Evolutionary conservation across 257 asterid genomes (phyloP), one percentile per base, ranked within the genome.

Genomic region (Linaria vulgaris): DNA sequence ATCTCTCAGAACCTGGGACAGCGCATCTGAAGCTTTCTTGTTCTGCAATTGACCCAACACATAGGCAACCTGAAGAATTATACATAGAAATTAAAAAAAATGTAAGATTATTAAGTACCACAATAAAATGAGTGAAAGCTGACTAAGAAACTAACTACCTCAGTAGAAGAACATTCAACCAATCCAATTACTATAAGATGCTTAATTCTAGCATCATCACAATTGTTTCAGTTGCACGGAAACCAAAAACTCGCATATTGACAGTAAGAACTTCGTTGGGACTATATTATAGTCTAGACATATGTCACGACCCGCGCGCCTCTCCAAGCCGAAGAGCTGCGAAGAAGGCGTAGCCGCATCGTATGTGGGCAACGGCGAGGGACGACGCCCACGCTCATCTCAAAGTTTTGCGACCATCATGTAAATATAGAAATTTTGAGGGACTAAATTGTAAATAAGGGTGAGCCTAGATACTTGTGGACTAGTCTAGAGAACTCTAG

Each of bases 1-100:
- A 71, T 88, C 92, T 72, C 69, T 80, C 49, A 92, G 94, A 58
- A 85, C 82, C 72, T 64, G 64, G 55, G 83, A 85, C 37, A 89
- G 83, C 51, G 96, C 99, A 69, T 87, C 94, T 12, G 95, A 80
- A 61, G 99, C 91, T 66, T 76, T 85, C 76, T 83, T 92, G 80
- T 82, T 85, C 80, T 89, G 99, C 73, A 92, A 74, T 68, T 92
- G 99, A 55, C 99, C 99, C 79, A 92, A 74, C 1, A 92, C 99
- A 63, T 91, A 91, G 9, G 98, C 98, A 76, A 88, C 94, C 95
- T 87, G 74, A 46, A 37, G 50, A 77, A 37, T 12, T 45, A 48
- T 19, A 54, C 21, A 61, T 39, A 31, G 34, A 27, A 27, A 27
- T 27, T 27, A 3, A 64, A 72, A 52, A 46, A 17, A 51, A 23